These are phyloP conservation scores for bread wheat (Triticum aestivum) DNA, from an alignment of 176 grass and related monocot species.

Conservation along the genomic window DNA sequence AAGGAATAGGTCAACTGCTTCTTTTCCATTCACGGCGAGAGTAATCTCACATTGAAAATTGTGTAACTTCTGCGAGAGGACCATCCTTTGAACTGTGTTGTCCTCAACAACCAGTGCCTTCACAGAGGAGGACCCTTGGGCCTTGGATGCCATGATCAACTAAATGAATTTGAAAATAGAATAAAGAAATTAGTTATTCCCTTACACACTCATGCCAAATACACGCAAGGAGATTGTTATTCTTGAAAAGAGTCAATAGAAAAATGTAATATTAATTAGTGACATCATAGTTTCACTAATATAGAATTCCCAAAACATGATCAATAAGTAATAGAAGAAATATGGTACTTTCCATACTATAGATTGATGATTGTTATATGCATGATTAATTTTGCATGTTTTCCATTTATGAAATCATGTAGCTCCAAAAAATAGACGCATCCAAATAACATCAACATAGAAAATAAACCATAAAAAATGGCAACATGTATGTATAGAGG, in stretches of 20 bases:
- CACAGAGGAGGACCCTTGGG: not conserved
- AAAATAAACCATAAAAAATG: not conserved
- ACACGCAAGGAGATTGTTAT: not conserved
- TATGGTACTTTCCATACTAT: not conserved
- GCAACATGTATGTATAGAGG: not conserved
- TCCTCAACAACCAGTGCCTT: conserved; percentile 20
- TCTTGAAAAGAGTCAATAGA: not conserved
- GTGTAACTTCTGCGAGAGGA: not conserved
- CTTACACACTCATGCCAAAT: not conserved
- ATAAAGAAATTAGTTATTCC: not conserved
- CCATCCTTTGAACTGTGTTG: not conserved
- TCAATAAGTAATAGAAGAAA: not conserved
- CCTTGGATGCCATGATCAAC: not conserved
- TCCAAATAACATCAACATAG: not conserved
- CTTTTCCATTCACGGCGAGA: conserved; percentile 22
- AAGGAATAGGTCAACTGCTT: conserved; percentile 28
- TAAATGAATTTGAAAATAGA: not conserved
- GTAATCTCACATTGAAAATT: not conserved
- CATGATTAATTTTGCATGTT: not conserved
- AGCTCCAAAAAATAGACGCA: not conserved
- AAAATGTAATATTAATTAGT: not conserved
- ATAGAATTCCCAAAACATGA: not conserved
- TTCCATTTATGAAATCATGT: not conserved
- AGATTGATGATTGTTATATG: not conserved
- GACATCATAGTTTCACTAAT: not conserved